Evolutionary conservation across 73 alveolate genomes (phyloP).

Genomic region (Tetrahymena elliotti): DNA sequence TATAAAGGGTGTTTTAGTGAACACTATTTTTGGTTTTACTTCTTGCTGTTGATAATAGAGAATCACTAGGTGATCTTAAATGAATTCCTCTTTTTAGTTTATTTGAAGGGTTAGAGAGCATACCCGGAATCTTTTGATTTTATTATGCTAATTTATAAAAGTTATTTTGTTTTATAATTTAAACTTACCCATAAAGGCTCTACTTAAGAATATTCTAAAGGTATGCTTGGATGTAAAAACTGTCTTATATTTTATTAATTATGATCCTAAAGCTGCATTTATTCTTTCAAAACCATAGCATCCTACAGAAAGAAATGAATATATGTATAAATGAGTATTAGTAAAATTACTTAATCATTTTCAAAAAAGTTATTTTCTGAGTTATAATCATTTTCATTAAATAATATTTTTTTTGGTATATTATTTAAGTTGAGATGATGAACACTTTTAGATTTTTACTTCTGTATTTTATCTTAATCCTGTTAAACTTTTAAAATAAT

Average conservation of each 20-base stretch:
- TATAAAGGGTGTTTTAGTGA: background rate
- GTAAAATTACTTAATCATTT: background rate
- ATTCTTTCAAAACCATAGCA: background rate
- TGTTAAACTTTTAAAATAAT: background rate
- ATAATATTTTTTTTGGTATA: background rate
- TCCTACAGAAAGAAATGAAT: background rate
- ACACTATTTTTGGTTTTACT: background rate
- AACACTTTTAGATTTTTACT: background rate
- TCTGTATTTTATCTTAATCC: background rate
- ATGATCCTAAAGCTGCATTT: background rate
- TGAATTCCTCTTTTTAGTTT: background rate
- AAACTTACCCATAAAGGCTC: conserved; percentile 21
- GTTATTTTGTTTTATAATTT: background rate
- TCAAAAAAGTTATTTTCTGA: background rate
- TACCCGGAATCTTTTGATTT: background rate
- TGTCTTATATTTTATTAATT: background rate
- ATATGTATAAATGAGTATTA: background rate
- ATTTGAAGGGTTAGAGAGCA: background rate
- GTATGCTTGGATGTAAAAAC: conserved; percentile 20
- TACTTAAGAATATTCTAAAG: background rate
- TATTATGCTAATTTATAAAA: background rate
- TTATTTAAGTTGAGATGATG: background rate
- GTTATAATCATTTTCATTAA: background rate
- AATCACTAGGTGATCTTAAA: background rate
- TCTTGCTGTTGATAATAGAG: background rate